Percentiles rank a stretch among this genome's conserved stretches.
Conservation (phyloP, 345 rosid genomes). For the Abelmoschus esculentus region DNA sequence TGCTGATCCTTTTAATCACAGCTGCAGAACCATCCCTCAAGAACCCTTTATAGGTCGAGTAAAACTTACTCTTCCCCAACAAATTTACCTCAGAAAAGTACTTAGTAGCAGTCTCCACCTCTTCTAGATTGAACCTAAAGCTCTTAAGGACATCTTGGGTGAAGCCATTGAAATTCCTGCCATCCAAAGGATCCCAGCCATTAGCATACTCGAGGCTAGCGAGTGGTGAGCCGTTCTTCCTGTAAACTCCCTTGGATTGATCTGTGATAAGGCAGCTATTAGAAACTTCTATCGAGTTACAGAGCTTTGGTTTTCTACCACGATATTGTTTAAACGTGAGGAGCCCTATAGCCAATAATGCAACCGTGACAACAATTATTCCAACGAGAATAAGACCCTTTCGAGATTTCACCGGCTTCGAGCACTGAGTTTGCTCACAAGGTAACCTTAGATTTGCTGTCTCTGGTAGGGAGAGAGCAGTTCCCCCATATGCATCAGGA, state of each 20-base stretch:
- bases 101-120: conserved; percentile 83
- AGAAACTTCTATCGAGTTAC: conserved; percentile 34
- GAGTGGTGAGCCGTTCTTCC: conserved; percentile 76
- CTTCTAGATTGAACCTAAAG: conserved; percentile 70
- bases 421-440: conserved; percentile 49
- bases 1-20: conserved; percentile 62
- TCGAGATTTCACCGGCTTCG: conserved; percentile 32
- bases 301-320: conserved; percentile 61
- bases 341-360: conserved; percentile 40
- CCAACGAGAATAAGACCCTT: conserved; percentile 48
- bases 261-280: conserved; percentile 42
- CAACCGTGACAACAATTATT: conserved; percentile 41
- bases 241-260: conserved; percentile 32
- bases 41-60: conserved; percentile 71
- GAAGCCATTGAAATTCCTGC: conserved; percentile 33
- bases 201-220: conserved; percentile 76
- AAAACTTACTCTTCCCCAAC: conserved; percentile 61
- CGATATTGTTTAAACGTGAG: conserved; percentile 51
- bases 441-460: conserved; percentile 49
- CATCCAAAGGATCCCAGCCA: conserved; percentile 87
- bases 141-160: conserved; percentile 54
- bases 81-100: conserved; percentile 74
- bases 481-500: conserved; percentile 44
- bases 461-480: conserved; percentile 51
- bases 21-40: conserved; percentile 77